A percentile compares a stretch with the other conserved stretches of the same genome.
Conservation (phyloP, 129 eudicot genomes). For the Tagetes patula region DNA sequence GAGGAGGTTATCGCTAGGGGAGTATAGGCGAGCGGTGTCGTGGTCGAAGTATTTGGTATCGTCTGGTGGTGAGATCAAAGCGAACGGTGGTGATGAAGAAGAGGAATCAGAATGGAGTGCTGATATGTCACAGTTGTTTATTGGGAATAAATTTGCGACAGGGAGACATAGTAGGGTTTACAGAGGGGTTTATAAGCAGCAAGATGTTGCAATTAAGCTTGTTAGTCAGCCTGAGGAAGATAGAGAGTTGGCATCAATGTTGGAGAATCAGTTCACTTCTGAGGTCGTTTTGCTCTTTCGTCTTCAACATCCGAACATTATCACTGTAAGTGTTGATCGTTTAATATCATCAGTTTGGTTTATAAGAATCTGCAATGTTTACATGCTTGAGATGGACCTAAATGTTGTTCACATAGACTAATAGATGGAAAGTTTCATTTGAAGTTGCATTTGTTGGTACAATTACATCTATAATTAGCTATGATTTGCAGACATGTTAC, state of each 20-base stretch:
- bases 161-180: constrained; percentile 94
- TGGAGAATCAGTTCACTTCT: constrained; percentile 80
- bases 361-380: not conserved
- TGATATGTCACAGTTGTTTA: constrained; percentile 85
- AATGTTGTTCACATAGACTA: not conserved
- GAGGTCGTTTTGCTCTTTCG: constrained; percentile 81
- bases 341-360: not conserved
- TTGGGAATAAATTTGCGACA: constrained; percentile 86
- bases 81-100: constrained; percentile 67
- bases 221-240: constrained; percentile 97
- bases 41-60: constrained; percentile 97
- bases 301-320: constrained; percentile 77
- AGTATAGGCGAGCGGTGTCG: constrained; percentile 77
- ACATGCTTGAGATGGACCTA: not conserved
- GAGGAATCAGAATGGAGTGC: constrained; percentile 90
- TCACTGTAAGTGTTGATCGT: constrained; percentile 57
- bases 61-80: constrained; percentile 76
- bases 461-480: not conserved
- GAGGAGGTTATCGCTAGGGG: constrained; percentile 77
- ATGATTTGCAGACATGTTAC: constrained; percentile 18
- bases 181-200: constrained; percentile 79
- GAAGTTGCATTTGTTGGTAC: constrained; percentile 7
- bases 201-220: constrained; percentile 92
- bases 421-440: not conserved
- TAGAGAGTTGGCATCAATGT: constrained; percentile 68